Percentiles rank a stretch among this genome's conserved stretches.
Evolutionary conservation across 257 asterid species (phyloP).

Genomic region (Penstemon eatonii): DNA sequence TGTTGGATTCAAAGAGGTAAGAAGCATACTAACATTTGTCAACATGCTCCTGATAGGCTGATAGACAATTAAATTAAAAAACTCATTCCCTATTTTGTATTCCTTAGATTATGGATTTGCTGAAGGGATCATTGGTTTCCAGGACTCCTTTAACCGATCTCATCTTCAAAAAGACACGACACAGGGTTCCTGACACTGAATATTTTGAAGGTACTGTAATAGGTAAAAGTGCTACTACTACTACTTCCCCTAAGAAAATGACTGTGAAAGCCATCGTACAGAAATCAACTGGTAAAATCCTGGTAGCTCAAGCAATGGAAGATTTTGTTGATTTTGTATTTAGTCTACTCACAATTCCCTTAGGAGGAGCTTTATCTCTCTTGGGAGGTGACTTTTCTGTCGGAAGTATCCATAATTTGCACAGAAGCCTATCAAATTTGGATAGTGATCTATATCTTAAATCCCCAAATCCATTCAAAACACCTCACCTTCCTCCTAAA

Average conservation of each 20-base stretch:
- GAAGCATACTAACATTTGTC: background rate
- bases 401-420: conserved; percentile 12
- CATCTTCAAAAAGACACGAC: background rate
- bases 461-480: background rate
- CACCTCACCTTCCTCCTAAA: background rate
- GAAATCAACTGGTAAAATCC: conserved; percentile 10
- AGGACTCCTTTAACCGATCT: conserved; percentile 25
- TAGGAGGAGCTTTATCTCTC: conserved; percentile 8
- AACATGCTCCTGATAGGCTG: too few relatives aligned
- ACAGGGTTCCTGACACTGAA: background rate
- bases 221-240: background rate
- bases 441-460: background rate
- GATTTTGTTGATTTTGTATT: conserved; percentile 23
- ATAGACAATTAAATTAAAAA: too few relatives aligned
- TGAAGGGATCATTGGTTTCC: background rate
- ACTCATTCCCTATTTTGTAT: background rate
- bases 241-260: background rate
- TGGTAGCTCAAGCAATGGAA: conserved; percentile 15
- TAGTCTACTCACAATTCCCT: conserved; percentile 4
- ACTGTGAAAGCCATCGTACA: conserved; percentile 9
- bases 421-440: background rate
- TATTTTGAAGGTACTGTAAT: background rate
- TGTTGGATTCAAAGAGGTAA: conserved; percentile 27
- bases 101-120: background rate
- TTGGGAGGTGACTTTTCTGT: background rate